Evolutionary conservation across 768 basidiomycete genomes (phyloP), one percentile per base, ranked within the genome.

Genomic region (Gloeopeniophorella convolvens): DNA sequence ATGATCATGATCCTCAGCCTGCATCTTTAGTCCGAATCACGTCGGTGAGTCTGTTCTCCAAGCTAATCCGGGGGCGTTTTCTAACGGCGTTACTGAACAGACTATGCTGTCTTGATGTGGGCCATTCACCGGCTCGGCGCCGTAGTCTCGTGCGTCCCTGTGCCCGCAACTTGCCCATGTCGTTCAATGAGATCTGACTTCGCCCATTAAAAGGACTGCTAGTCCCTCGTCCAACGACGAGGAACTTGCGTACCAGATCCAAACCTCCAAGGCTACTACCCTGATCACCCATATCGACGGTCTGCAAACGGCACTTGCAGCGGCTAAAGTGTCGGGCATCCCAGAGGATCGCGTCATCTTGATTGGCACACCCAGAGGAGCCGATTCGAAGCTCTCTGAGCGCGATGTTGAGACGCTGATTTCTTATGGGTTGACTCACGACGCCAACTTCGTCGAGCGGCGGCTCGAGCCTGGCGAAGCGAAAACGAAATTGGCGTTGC

Each of bases 401-500:
- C 52, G 43, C 11, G 70, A 72, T 4, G 55, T 83, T 31, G 70
- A 77, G 11, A 61, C 72, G 3, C 70, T 84, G 31, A 65, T 85
- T 12, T 48, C 63, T 5, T 65, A 73, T 60, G 74, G 73, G 6
- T 58, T 60, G 60, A 57, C 47, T 58, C 60, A 51, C 56, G 64
- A 37, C 51, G 66, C 54, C 59, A 62, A 55, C 48, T 83, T 77
- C 55, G 60, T 62, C 16, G 76, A 82, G 44, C 63, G 68, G 15
- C 67, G 60, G 27, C 69, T 85, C 36, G 55, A 60, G 23, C 70
- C 72, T 12, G 83, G 82, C 11, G 82, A 83, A 63, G 78, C 73
- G n/a, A 79, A 73, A 58, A 75, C 67, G 15, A 74, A 77, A 35
- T 51, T 86, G 10, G 85, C 85, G 2, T 78, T 86, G 57, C 66